Evolutionary conservation across 2,329 filamentous ascomycete species (phyloP).

Genomic region (Phyllosticta citriasiana): DNA sequence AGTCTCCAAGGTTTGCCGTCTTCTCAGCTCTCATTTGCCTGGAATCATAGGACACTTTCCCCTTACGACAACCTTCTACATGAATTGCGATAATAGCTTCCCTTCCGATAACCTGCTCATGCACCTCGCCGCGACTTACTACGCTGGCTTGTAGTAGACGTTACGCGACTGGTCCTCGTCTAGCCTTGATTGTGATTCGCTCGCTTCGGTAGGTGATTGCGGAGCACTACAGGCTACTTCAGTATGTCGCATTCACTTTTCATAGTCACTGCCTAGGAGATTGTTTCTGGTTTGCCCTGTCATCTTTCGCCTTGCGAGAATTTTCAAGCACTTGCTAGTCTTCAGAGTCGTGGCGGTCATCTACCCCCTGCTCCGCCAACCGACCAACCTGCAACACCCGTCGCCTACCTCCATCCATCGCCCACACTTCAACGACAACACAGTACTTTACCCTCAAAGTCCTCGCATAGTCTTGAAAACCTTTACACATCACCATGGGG

Average conservation of each 20-base stretch:
- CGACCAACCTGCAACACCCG: not conserved
- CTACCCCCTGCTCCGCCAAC: not conserved
- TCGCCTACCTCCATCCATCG: not conserved
- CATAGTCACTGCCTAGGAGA: not conserved
- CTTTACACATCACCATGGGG: not conserved
- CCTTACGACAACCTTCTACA: constrained; percentile 63
- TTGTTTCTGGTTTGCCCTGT: not conserved
- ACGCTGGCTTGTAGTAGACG: too few relatives aligned
- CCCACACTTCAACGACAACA: not conserved
- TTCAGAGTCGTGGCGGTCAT: not conserved
- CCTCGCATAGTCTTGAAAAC: not conserved
- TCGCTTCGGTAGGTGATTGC: not conserved
- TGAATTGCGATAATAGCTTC: too few relatives aligned
- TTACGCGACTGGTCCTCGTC: too few relatives aligned
- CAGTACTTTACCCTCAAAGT: not conserved
- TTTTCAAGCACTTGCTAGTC: not conserved
- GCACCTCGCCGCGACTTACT: too few relatives aligned
- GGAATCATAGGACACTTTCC: constrained; percentile 71
- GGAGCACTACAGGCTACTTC: not conserved
- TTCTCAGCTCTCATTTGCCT: constrained; percentile 64
- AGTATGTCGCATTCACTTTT: not conserved
- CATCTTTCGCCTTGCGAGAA: not conserved
- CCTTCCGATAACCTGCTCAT: too few relatives aligned
- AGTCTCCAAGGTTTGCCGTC: constrained; percentile 50
- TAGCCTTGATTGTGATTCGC: not conserved